A percentile compares a stretch with the other conserved stretches of the same genome.
phyloP scores from a whole-genome alignment of 179 eudicot genomes.

The Beta lomatogona region DNA sequence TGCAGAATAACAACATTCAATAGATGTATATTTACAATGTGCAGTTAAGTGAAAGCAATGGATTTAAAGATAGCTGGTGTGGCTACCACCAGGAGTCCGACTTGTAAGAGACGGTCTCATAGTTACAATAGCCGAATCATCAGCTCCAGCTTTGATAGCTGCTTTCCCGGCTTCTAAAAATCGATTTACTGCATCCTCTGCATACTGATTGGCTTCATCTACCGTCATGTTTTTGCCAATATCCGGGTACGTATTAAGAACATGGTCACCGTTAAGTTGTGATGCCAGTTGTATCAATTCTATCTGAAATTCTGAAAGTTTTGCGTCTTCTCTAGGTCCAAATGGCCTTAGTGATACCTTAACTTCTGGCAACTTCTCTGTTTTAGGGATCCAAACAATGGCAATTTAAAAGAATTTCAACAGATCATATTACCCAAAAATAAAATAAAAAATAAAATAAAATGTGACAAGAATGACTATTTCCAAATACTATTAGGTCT shows the following conservation, averaged over 20 bases:
- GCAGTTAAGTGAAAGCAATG: conserved; percentile 18
- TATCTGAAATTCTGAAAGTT: conserved; percentile 81
- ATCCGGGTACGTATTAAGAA: conserved; percentile 76
- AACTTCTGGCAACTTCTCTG: conserved; percentile 85
- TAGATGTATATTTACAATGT: conserved; percentile 21
- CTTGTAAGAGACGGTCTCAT: conserved; percentile 94
- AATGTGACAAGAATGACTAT: background rate
- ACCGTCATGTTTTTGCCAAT: conserved; percentile 83
- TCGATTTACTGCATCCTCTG: conserved; percentile 76
- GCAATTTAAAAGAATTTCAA: background rate
- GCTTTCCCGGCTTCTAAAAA: conserved; percentile 94
- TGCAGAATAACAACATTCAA: conserved; percentile 20
- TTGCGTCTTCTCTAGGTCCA: conserved; percentile 76
- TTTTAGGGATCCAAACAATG: background rate
- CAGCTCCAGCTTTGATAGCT: conserved; percentile 88
- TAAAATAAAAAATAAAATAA: background rate
- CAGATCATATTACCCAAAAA: too few species aligned
- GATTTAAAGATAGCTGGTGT: conserved; percentile 32
- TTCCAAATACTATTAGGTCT: background rate
- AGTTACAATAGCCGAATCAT: conserved; percentile 80
- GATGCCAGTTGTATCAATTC: conserved; percentile 93
- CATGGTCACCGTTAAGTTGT: conserved; percentile 82
- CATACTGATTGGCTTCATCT: conserved; percentile 68
- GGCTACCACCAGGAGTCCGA: conserved; percentile 46
- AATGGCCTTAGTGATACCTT: conserved; percentile 63